phyloP scores from a whole-genome alignment of 2,329 filamentous ascomycete species.

The Monilinia vaccinii-corymbosi region DNA sequence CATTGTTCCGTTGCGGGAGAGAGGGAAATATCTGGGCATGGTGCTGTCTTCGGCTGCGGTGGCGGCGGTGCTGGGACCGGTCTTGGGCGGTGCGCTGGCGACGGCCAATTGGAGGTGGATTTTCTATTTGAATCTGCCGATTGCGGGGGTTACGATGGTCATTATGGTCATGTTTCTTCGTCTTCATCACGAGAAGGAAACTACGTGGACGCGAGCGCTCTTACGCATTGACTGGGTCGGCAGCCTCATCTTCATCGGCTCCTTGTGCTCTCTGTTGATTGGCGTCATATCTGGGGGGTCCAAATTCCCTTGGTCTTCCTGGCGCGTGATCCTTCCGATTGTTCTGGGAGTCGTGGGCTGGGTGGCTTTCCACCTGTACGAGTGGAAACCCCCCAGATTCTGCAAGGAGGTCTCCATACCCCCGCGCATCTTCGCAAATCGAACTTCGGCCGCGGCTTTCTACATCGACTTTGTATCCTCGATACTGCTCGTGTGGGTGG shows the following conservation, averaged over 20 bases:
- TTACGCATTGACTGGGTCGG: slow-evolving; percentile 37
- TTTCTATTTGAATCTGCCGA: too few species aligned
- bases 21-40: too few species aligned
- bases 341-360: neutral
- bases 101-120: too few species aligned
- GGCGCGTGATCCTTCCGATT: neutral
- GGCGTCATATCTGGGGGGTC: slow-evolving; percentile 18
- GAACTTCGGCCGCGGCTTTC: neutral
- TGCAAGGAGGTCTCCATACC: neutral
- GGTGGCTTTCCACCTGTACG: neutral
- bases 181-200: slow-evolving; percentile 20
- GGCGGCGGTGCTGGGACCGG: too few species aligned
- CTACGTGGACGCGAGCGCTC: slow-evolving; percentile 29
- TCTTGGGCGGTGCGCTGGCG: too few species aligned
- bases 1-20: too few species aligned
- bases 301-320: neutral
- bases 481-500: too few species aligned
- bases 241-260: slow-evolving; percentile 33
- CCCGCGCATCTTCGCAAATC: neutral
- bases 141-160: neutral
- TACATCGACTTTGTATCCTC: neutral
- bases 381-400: neutral
- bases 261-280: slow-evolving; percentile 33
- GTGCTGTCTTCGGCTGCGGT: too few species aligned
- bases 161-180: slow-evolving; percentile 5